Percentiles rank a stretch among this genome's conserved stretches.
Conservation (phyloP, 495 filamentous ascomycete genomes). For the Collariella sp. region DNA sequence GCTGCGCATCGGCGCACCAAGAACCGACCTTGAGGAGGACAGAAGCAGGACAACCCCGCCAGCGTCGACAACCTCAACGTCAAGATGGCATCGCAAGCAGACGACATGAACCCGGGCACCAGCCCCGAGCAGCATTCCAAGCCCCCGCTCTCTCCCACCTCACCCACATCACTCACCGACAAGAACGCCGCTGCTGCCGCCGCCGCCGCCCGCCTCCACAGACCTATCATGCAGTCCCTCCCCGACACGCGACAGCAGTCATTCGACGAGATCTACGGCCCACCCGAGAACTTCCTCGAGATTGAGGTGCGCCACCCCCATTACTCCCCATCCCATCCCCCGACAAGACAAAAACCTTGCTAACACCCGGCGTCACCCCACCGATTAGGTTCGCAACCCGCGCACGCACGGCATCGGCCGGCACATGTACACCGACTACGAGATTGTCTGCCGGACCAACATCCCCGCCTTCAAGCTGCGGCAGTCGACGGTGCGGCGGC, state of each 20-base stretch:
- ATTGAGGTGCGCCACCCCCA: slow-evolving; percentile 62
- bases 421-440: slow-evolving; percentile 97
- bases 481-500: slow-evolving; percentile 74
- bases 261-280: slow-evolving; percentile 98
- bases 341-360: not conserved
- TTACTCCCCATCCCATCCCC: not conserved
- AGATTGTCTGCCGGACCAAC: slow-evolving; percentile 93
- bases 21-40: not conserved
- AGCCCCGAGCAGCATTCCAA: slow-evolving; percentile 12
- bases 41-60: not conserved
- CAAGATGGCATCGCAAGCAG: slow-evolving; percentile 4
- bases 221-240: slow-evolving; percentile 67
- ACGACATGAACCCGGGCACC: slow-evolving; percentile 16
- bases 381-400: slow-evolving; percentile 74
- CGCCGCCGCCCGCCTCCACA: slow-evolving; percentile 38
- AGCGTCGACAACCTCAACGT: not conserved
- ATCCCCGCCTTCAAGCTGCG: slow-evolving; percentile 95
- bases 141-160: slow-evolving; percentile 15
- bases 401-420: slow-evolving; percentile 91
- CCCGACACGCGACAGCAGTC: slow-evolving; percentile 82
- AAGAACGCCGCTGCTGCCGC: slow-evolving; percentile 15
- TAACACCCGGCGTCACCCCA: not conserved
- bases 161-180: slow-evolving; percentile 21
- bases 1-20: not conserved
- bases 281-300: slow-evolving; percentile 97